Evolutionary conservation across 768 basidiomycete genomes (phyloP).

Genomic region (Trametes cingulata): DNA sequence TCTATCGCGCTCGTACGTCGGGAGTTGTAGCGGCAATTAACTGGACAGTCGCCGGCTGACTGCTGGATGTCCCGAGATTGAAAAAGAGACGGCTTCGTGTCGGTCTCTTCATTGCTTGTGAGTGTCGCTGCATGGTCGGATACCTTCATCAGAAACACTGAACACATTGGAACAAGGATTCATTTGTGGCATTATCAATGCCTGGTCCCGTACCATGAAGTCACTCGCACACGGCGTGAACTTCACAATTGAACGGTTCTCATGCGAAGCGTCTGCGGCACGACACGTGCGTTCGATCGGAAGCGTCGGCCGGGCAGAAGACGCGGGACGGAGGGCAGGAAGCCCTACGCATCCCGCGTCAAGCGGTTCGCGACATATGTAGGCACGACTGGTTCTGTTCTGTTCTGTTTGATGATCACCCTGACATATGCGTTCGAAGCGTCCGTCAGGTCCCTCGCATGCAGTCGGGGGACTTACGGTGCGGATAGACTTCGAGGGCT

Average conservation of each 20-base stretch:
- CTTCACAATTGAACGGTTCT: constrained; percentile 1
- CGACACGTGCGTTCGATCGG: constrained; percentile 13
- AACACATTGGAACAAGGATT: not conserved
- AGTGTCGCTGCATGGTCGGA: too few species aligned
- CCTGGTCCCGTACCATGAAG: not conserved
- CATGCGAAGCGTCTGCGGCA: not conserved
- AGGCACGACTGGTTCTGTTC: not conserved
- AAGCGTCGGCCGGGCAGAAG: not conserved
- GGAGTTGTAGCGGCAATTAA: too few species aligned
- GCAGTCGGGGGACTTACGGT: not conserved
- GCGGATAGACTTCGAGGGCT: constrained; percentile 7
- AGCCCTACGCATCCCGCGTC: not conserved
- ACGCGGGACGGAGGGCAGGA: constrained; percentile 2
- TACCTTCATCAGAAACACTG: not conserved
- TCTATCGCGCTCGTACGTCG: too few species aligned
- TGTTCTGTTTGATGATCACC: not conserved
- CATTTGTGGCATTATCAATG: too few species aligned
- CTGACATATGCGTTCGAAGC: not conserved
- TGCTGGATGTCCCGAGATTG: too few species aligned
- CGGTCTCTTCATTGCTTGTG: too few species aligned
- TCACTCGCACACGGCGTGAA: not conserved
- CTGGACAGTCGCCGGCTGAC: too few species aligned
- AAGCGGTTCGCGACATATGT: not conserved
- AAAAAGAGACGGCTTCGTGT: too few species aligned
- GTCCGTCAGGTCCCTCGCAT: not conserved